These are phyloP conservation scores for Talaromyces funiculosus DNA, from an alignment of 2,329 filamentous ascomycete species.

Conservation along the genomic window DNA sequence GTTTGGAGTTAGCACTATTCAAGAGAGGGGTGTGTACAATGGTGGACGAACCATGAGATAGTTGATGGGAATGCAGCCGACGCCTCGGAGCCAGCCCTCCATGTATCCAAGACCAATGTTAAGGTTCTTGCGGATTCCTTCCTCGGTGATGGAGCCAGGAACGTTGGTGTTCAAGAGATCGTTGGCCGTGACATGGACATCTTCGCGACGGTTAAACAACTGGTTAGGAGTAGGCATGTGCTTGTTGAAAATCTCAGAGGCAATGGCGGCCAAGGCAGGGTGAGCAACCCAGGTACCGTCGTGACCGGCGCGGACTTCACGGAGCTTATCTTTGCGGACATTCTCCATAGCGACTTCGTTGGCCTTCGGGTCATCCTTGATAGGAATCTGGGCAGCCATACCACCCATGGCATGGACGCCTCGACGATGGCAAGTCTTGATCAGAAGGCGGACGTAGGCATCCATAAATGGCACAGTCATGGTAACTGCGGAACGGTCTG, in stretches of 20 bases:
- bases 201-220: slow-evolving; percentile 82
- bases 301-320: slow-evolving; percentile 90
- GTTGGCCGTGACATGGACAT: slow-evolving; percentile 77
- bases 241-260: slow-evolving; percentile 91
- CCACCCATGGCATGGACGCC: slow-evolving; percentile 98
- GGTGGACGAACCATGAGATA: slow-evolving; percentile 68
- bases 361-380: slow-evolving; percentile 86
- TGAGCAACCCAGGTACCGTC: slow-evolving; percentile 98
- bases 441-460: slow-evolving; percentile 90
- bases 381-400: slow-evolving; percentile 98
- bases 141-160: slow-evolving; percentile 84
- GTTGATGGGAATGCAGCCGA: slow-evolving; percentile 97
- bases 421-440: slow-evolving; percentile 95
- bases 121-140: slow-evolving; percentile 93
- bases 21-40: background rate
- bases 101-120: slow-evolving; percentile 96
- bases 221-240: slow-evolving; percentile 99
- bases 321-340: slow-evolving; percentile 90
- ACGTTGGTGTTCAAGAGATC: slow-evolving; percentile 98
- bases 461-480: slow-evolving; percentile 99
- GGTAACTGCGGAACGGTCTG: slow-evolving; percentile 83
- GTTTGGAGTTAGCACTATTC: slow-evolving; percentile 7
- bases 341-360: slow-evolving; percentile 93
- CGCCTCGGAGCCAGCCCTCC: slow-evolving; percentile 94
- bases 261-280: slow-evolving; percentile 82